phyloP scores from a whole-genome alignment of 495 filamentous ascomycete genomes.

The Chaetomidium leptoderma region DNA sequence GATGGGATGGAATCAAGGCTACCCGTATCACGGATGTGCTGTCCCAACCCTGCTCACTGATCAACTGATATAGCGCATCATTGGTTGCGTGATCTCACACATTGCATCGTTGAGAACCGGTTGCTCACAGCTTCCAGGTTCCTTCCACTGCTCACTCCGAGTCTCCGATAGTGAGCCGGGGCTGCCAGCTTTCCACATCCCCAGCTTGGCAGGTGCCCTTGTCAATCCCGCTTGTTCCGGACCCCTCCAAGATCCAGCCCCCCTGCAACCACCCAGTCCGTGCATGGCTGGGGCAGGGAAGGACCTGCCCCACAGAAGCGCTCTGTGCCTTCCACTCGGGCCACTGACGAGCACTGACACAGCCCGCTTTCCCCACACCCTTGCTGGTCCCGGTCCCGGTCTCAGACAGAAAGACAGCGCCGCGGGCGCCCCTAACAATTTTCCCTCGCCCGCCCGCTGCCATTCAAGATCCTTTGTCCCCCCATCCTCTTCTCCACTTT shows the following conservation, averaged over 20 bases:
- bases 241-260: neutral
- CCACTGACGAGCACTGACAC: too few relatives aligned
- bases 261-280: neutral
- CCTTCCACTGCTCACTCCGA: too few relatives aligned
- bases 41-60: neutral
- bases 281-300: neutral
- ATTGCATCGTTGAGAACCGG: neutral
- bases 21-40: neutral
- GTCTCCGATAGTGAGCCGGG: neutral
- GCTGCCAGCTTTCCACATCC: neutral
- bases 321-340: conserved; percentile 2
- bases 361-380: neutral
- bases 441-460: conserved; percentile 12
- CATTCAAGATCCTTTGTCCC: conserved; percentile 16
- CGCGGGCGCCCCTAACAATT: conserved; percentile 24
- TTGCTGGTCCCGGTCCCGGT: neutral
- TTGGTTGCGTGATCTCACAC: neutral
- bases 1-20: neutral
- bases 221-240: conserved; percentile 11
- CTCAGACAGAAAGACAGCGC: conserved; percentile 10
- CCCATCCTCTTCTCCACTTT: conserved; percentile 25
- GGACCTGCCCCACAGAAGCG: conserved; percentile 3
- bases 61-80: too few relatives aligned
- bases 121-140: too few relatives aligned
- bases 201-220: conserved; percentile 5